Conservation (phyloP, 2,329 filamentous ascomycete genomes). For the Apiospora hydei region DNA sequence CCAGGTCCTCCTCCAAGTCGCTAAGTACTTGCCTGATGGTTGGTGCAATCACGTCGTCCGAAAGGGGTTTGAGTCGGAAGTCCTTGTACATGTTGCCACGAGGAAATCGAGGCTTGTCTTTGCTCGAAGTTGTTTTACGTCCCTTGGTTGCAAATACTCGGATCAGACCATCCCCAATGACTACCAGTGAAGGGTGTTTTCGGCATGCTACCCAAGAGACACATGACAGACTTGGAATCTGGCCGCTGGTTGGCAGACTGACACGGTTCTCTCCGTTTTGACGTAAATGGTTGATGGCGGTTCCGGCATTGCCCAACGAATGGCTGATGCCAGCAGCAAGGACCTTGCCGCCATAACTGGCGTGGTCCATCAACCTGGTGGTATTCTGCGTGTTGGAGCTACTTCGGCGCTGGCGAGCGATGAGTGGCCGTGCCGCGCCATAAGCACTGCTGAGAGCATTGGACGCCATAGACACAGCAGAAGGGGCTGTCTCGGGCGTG, state of each 20-base stretch:
- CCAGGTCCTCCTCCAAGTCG: constrained; percentile 63
- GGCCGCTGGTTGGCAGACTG: constrained; percentile 66
- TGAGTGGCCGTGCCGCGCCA: constrained; percentile 69
- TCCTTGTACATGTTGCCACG: constrained; percentile 69
- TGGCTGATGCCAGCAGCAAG: constrained; percentile 77
- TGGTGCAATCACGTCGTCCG: constrained; percentile 65
- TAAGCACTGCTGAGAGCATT: constrained; percentile 75
- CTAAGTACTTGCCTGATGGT: constrained; percentile 63
- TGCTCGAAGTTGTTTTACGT: constrained; percentile 61
- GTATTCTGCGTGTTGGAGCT: constrained; percentile 52
- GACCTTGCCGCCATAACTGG: constrained; percentile 74
- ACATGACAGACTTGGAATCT: constrained; percentile 63
- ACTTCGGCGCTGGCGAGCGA: constrained; percentile 61
- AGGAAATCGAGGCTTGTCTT: constrained; percentile 58
- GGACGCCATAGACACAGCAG: constrained; percentile 73
- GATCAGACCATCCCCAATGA: constrained; percentile 70
- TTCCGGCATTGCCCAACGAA: constrained; percentile 77
- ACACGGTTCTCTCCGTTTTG: constrained; percentile 80
- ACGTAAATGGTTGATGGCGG: constrained; percentile 72
- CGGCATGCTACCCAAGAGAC: constrained; percentile 71
- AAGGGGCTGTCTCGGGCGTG: constrained; percentile 55
- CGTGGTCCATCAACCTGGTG: constrained; percentile 62
- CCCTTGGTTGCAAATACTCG: constrained; percentile 69
- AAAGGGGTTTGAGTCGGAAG: constrained; percentile 68
- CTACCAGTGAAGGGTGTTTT: constrained; percentile 68